Evolutionary conservation across 768 basidiomycete species (phyloP).

Genomic region (Mycena pura): DNA sequence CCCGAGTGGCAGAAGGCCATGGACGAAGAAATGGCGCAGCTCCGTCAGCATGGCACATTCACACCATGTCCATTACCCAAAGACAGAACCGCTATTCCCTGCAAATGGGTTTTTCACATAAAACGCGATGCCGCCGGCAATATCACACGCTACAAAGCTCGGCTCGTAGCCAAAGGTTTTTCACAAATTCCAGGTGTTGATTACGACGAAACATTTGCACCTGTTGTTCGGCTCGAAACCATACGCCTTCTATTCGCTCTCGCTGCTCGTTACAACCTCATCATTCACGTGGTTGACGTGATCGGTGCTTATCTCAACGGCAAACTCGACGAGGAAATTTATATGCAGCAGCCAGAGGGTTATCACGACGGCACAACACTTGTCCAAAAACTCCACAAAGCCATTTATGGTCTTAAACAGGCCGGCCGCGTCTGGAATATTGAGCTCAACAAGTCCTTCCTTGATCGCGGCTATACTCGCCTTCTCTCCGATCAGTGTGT

Average conservation of each 20-base stretch:
- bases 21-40: constrained; percentile 21
- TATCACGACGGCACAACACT: too few relatives aligned
- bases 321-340: constrained; percentile 23
- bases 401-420: too few relatives aligned
- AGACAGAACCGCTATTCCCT: constrained; percentile 17
- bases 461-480: constrained; percentile 13
- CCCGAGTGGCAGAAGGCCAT: constrained; percentile 21
- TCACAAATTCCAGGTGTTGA: too few relatives aligned
- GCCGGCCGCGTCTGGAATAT: constrained; percentile 35
- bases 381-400: too few relatives aligned
- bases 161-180: constrained; percentile 27
- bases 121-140: constrained; percentile 40
- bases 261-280: too few relatives aligned
- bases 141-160: constrained; percentile 35
- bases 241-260: too few relatives aligned
- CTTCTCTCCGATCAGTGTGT: constrained; percentile 21
- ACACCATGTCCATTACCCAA: constrained; percentile 21
- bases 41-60: constrained; percentile 25
- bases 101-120: constrained; percentile 35
- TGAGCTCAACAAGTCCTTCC: constrained; percentile 22
- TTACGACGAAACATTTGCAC: too few relatives aligned
- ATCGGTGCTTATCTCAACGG: too few relatives aligned
- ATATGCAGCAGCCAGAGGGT: constrained; percentile 20
- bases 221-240: too few relatives aligned
- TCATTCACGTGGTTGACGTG: too few relatives aligned